phyloP scores from a whole-genome alignment of 192 early-diverging fungal species.

The Piromyces sp. region DNA sequence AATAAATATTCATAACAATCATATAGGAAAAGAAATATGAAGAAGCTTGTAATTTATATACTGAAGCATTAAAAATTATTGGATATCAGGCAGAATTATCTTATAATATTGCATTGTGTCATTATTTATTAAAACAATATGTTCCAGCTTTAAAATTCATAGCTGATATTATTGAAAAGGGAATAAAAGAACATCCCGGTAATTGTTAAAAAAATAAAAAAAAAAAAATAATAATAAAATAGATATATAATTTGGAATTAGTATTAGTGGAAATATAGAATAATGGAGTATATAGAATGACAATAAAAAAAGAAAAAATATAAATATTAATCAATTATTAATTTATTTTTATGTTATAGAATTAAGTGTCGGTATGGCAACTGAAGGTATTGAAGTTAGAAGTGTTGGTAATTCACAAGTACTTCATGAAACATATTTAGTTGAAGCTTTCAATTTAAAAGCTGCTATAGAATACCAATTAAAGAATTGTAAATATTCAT shows the following conservation, averaged over 20 bases:
- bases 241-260: too few species aligned
- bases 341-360: constrained; percentile 7
- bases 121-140: constrained; percentile 32
- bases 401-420: constrained; percentile 40
- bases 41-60: constrained; percentile 26
- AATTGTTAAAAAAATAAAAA: too few species aligned
- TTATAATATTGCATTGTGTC: constrained; percentile 35
- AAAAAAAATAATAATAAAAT: too few species aligned
- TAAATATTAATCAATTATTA: too few species aligned
- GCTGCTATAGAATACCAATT: constrained; percentile 47
- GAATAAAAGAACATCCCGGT: constrained; percentile 44
- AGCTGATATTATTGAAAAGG: constrained; percentile 41
- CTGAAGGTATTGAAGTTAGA: constrained; percentile 42
- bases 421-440: constrained; percentile 37
- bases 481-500: constrained; percentile 27
- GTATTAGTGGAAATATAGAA: too few species aligned
- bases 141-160: constrained; percentile 37
- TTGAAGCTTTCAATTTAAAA: constrained; percentile 49
- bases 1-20: not conserved
- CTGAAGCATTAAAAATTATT: constrained; percentile 24
- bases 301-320: too few species aligned
- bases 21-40: constrained; percentile 34
- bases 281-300: too few species aligned
- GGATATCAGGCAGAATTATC: constrained; percentile 35
- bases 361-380: constrained; percentile 42